Conservation (phyloP, 257 asterid species). For the Paulownia fortunei region DNA sequence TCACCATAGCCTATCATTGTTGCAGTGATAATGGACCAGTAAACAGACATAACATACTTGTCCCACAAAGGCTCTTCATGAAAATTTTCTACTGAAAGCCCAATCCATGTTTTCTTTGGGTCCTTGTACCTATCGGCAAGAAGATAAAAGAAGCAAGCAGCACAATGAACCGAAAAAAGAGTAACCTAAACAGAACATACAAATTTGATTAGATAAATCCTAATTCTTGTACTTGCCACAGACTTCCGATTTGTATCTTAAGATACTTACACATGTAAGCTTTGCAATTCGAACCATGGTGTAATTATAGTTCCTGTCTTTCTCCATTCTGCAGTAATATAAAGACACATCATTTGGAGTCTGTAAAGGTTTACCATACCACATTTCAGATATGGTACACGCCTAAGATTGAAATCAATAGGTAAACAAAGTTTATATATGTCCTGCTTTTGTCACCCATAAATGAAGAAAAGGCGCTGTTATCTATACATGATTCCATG, state of each 20-base stretch:
- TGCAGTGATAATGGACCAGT: slow-evolving; percentile 73
- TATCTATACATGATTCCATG: too few relatives aligned
- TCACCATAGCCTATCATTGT: slow-evolving; percentile 84
- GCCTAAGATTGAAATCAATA: background rate
- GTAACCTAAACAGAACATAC: slow-evolving; percentile 56
- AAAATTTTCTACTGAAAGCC: slow-evolving; percentile 30
- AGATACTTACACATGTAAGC: slow-evolving; percentile 71
- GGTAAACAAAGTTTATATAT: background rate
- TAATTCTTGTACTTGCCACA: background rate
- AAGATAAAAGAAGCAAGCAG: slow-evolving; percentile 65
- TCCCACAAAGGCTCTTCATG: slow-evolving; percentile 40
- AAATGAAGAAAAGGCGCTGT: background rate
- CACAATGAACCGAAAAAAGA: slow-evolving; percentile 70
- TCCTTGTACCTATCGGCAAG: slow-evolving; percentile 50
- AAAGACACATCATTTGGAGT: slow-evolving; percentile 1
- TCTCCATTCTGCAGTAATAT: slow-evolving; percentile 70
- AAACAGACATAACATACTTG: slow-evolving; percentile 58
- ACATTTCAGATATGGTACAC: background rate
- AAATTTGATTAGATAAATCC: slow-evolving; percentile 19
- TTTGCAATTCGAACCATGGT: slow-evolving; percentile 59
- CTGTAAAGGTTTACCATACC: background rate
- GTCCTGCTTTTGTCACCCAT: background rate
- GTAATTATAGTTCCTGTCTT: slow-evolving; percentile 70
- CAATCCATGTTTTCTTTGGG: slow-evolving; percentile 63
- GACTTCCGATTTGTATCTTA: background rate